phyloP scores from a whole-genome alignment of 768 basidiomycete species.

The Termitomyces bulborhizus region DNA sequence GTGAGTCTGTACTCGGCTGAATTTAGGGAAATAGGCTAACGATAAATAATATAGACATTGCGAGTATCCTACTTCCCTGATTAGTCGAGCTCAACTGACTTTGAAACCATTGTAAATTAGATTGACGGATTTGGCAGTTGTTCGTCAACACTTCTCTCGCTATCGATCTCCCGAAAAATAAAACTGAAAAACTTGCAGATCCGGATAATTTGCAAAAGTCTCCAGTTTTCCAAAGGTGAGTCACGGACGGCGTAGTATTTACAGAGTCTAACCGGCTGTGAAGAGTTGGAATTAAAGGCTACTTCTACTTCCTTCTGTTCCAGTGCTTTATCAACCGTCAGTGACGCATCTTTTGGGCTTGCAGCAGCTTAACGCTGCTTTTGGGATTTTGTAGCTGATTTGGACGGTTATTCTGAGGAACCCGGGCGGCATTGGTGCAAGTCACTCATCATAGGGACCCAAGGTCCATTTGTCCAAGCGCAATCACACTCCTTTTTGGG shows the following conservation, averaged over 20 bases:
- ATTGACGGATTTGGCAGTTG: conserved; percentile 85
- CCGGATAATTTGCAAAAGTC: conserved; percentile 73
- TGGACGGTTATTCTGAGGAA: conserved; percentile 68
- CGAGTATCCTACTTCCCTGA: conserved; percentile 14
- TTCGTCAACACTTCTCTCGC: conserved; percentile 27
- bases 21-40: conserved; percentile 2
- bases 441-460: conserved; percentile 67
- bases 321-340: conserved; percentile 85
- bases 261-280: background rate
- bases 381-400: conserved; percentile 35
- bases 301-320: conserved; percentile 92
- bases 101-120: conserved; percentile 21
- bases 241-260: background rate
- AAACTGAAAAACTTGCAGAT: conserved; percentile 34
- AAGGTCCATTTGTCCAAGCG: conserved; percentile 72
- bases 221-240: conserved; percentile 67
- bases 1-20: conserved; percentile 30
- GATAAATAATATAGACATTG: conserved; percentile 14
- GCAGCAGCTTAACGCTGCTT: background rate
- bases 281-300: conserved; percentile 79
- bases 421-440: conserved; percentile 60
- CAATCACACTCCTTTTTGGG: conserved; percentile 81
- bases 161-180: background rate
- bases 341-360: conserved; percentile 12
- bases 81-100: background rate